These are phyloP conservation scores for Penicillium desertorum DNA, from an alignment of 495 filamentous ascomycete species.

Conservation along the genomic window DNA sequence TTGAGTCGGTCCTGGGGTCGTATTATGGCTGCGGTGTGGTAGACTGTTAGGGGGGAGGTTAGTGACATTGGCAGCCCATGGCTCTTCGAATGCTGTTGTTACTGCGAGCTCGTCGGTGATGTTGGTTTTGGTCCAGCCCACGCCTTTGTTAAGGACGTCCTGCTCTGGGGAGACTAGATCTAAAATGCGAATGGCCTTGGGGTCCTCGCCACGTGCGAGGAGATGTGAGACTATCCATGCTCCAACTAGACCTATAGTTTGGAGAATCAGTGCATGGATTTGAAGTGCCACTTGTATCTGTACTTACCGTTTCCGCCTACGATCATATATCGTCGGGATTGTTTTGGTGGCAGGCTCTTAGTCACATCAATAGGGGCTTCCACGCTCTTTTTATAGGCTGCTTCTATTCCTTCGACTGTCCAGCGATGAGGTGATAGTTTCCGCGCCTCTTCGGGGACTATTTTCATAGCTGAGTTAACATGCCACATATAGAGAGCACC, in stretches of 20 bases:
- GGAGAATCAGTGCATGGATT: conserved; percentile 4
- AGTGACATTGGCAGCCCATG: conserved; percentile 48
- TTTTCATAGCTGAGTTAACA: conserved; percentile 51
- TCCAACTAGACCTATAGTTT: conserved; percentile 51
- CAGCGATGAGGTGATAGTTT: conserved; percentile 50
- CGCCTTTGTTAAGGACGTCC: conserved; percentile 38
- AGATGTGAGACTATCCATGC: conserved; percentile 56
- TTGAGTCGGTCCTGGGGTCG: conserved; percentile 48
- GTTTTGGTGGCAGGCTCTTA: conserved; percentile 52
- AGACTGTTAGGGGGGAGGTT: conserved; percentile 53
- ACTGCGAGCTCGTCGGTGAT: conserved; percentile 50
- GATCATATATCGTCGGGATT: conserved; percentile 55
- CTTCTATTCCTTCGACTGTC: conserved; percentile 49
- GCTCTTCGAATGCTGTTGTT: conserved; percentile 47
- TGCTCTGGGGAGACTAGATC: conserved; percentile 49
- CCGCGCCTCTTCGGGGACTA: conserved; percentile 47
- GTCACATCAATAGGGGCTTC: conserved; percentile 48
- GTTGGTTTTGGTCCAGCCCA: conserved; percentile 52
- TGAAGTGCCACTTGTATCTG: neutral
- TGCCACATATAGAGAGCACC: conserved; percentile 48
- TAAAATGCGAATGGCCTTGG: conserved; percentile 54
- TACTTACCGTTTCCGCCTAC: conserved; percentile 58
- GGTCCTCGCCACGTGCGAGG: conserved; percentile 52
- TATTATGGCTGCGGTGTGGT: conserved; percentile 58
- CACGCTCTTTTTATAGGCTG: conserved; percentile 47